These are phyloP conservation scores for Paecilomyces sp. DNA, from an alignment of 2,329 filamentous ascomycete genomes.

Conservation along the genomic window DNA sequence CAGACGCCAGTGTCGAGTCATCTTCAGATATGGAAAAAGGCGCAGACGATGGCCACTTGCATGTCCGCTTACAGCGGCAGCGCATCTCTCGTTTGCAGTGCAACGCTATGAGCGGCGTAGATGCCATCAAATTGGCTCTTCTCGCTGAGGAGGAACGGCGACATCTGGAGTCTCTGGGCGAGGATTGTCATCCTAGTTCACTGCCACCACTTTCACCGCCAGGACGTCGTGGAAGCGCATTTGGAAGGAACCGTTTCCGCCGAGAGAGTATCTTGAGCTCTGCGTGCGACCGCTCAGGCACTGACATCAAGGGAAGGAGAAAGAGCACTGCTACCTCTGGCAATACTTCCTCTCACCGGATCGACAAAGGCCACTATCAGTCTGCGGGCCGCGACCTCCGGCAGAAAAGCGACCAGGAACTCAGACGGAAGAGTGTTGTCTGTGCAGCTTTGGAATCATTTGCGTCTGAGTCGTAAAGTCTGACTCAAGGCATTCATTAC, in stretches of 20 bases:
- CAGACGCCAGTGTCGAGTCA: neutral
- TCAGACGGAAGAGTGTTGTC: conserved; percentile 31
- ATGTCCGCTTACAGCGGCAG: conserved; percentile 30
- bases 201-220: conserved; percentile 26
- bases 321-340: conserved; percentile 19
- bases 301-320: conserved; percentile 11
- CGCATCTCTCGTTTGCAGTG: conserved; percentile 35
- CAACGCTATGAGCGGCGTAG: conserved; percentile 23
- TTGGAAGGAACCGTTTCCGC: conserved; percentile 22
- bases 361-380: conserved; percentile 26
- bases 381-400: conserved; percentile 14
- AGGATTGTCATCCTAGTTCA: conserved; percentile 31
- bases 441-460: conserved; percentile 31
- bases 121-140: conserved; percentile 29
- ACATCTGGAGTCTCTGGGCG: conserved; percentile 7
- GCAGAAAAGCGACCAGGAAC: conserved; percentile 28
- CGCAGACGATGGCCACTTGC: conserved; percentile 7
- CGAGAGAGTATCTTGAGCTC: conserved; percentile 2
- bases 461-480: conserved; percentile 4
- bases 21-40: conserved; percentile 7
- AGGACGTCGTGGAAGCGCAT: conserved; percentile 18
- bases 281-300: neutral
- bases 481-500: neutral
- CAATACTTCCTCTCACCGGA: conserved; percentile 18
- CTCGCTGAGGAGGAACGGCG: conserved; percentile 18